Base-by-base conservation (phyloP, 1,284 basidiomycete genomes). In the Apiotrichum akiyoshidainum region DNA sequence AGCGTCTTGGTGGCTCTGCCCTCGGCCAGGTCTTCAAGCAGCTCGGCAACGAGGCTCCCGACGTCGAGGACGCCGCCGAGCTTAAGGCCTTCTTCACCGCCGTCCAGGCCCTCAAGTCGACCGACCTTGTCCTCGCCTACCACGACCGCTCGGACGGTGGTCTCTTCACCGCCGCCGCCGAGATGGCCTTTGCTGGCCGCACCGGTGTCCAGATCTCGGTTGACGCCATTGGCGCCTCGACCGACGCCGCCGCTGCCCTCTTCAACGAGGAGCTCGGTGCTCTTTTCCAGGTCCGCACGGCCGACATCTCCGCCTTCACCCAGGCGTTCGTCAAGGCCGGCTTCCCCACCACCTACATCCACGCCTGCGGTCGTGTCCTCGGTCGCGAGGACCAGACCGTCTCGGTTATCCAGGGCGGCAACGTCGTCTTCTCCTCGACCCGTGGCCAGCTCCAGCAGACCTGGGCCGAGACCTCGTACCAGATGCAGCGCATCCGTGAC, bases 131-230 rank as follows among this genome's bases (percentile, higher is more conserved):
- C 0, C 81, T 98, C 42, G 94, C 96, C 0, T 99, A 99, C 76
- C 96, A 99, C 76, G 96, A 99, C 78, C 87, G 95, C 21, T 98
- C 95, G 0, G 96, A 99, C 70, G 96, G 96, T 57, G 96, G 95
- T 47, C 80, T 99, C 39, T 88, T 99, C 75, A 88, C 90, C 0
- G 89, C 94, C 5, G 74, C 97, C 35, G 87, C 83, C n/a, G 96
- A 99, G 79, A 99, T 99, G 96, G 85, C 86, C 46, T 98, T 99
- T 70, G 93, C 95, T 8, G 94, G 92, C 26, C 85, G 88, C 54
- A 83, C 86, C 12, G 96, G 96, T 35, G 83, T 86, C 34, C 74
- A 79, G 59, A 57, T 77, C 49, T 73, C 76, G 12, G 68, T 82
- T 53, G 78, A 78, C 67, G 74, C 82, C 5, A 70, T 89, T 45